These are phyloP conservation scores for Flaveria brownii DNA, from an alignment of 129 eudicot genomes.

Conservation along the genomic window DNA sequence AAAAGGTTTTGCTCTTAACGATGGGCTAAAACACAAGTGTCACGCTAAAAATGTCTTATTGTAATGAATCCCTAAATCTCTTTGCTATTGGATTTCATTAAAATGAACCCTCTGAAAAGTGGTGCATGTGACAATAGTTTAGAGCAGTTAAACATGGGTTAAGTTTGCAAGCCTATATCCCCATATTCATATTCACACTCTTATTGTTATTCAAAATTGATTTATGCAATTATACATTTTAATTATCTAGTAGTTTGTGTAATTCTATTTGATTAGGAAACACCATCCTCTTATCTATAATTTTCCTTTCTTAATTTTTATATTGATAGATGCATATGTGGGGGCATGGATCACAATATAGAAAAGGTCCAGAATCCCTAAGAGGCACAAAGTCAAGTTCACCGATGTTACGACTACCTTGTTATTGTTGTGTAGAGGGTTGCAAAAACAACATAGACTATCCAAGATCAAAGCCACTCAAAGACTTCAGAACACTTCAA, in stretches of 20 bases:
- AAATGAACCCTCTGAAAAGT: too few relatives aligned
- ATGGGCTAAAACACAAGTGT: too few relatives aligned
- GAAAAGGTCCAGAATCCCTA: slow-evolving; percentile 83
- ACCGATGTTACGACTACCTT: slow-evolving; percentile 65
- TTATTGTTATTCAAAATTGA: not conserved
- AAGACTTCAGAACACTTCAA: slow-evolving; percentile 83
- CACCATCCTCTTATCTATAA: too few relatives aligned
- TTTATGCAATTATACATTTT: not conserved
- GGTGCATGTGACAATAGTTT: too few relatives aligned
- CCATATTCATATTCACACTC: not conserved
- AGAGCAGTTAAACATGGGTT: too few relatives aligned
- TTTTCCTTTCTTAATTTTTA: not conserved
- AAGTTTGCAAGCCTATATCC: too few relatives aligned
- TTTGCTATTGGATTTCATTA: too few relatives aligned
- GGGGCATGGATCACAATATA: slow-evolving; percentile 93
- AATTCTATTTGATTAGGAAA: not conserved
- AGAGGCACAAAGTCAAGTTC: slow-evolving; percentile 68
- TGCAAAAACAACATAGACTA: slow-evolving; percentile 84
- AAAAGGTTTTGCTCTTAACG: too few relatives aligned
- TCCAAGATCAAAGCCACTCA: slow-evolving; percentile 78
- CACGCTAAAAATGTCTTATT: too few relatives aligned
- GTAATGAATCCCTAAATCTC: too few relatives aligned
- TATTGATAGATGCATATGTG: slow-evolving; percentile 84
- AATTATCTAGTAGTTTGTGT: not conserved
- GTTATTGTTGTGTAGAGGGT: slow-evolving; percentile 87